Conservation (phyloP, 352 stramenopile species). For the Phytopythium sindhum region DNA sequence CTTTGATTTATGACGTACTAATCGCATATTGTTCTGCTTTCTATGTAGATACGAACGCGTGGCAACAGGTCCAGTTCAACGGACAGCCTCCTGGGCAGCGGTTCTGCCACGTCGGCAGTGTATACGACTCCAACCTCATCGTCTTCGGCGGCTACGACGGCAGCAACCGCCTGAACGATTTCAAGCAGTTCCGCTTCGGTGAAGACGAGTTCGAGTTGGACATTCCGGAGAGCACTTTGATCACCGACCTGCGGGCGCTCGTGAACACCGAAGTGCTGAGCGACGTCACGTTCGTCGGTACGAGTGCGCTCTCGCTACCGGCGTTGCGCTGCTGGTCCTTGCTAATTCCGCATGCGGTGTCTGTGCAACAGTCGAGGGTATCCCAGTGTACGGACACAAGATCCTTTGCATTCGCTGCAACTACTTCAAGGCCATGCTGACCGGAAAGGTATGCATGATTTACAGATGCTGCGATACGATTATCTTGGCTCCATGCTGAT, state of each 20-base stretch:
- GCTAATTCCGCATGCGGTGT: not conserved
- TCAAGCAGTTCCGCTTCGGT: conserved; percentile 89
- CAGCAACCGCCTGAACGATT: conserved; percentile 93
- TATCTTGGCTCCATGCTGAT: not conserved
- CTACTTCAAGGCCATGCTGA: conserved; percentile 92
- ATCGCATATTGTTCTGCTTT: not conserved
- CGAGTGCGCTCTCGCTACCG: conserved; percentile 2
- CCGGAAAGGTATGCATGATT: conserved; percentile 48
- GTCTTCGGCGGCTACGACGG: conserved; percentile 97
- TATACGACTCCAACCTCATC: conserved; percentile 92
- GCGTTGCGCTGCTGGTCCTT: not conserved
- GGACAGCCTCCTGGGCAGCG: conserved; percentile 85
- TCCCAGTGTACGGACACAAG: conserved; percentile 87
- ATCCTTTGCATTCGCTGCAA: conserved; percentile 93
- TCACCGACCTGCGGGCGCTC: conserved; percentile 64
- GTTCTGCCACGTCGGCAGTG: conserved; percentile 95
- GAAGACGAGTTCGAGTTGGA: conserved; percentile 78
- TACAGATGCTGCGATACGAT: not conserved
- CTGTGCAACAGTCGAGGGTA: conserved; percentile 59
- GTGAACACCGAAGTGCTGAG: conserved; percentile 88
- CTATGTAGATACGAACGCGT: conserved; percentile 48
- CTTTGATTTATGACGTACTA: conserved; percentile 2
- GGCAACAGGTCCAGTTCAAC: conserved; percentile 77
- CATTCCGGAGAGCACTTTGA: conserved; percentile 82
- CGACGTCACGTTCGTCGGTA: conserved; percentile 87